Evolutionary conservation across 192 early-diverging fungal species (phyloP).

Genomic region (Coemansia sp.): DNA sequence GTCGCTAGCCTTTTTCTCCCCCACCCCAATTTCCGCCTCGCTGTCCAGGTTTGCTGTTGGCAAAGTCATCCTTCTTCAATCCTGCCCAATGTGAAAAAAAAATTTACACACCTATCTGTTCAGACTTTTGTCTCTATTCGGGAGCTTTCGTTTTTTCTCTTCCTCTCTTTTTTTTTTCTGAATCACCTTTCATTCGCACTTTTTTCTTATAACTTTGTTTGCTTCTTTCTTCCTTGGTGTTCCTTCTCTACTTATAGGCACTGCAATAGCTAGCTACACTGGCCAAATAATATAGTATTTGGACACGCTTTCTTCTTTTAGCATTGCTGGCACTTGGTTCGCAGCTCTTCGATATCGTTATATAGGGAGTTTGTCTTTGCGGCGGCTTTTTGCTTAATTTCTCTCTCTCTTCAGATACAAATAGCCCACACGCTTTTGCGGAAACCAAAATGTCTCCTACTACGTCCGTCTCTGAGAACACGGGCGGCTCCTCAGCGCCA

Average conservation of each 20-base stretch:
- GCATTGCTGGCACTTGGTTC: background rate
- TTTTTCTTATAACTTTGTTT: slow-evolving; percentile 6
- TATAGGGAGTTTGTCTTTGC: slow-evolving; percentile 8
- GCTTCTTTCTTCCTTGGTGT: slow-evolving; percentile 1
- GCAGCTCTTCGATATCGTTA: background rate
- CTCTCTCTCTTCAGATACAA: background rate
- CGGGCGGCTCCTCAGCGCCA: slow-evolving; percentile 13
- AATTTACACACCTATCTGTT: background rate
- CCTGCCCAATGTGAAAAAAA: background rate
- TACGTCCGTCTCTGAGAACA: slow-evolving; percentile 20
- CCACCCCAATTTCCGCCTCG: background rate
- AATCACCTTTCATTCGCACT: background rate
- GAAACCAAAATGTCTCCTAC: slow-evolving; percentile 32
- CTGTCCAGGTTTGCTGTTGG: background rate
- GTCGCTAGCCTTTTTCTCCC: background rate
- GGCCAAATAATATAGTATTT: background rate
- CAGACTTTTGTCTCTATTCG: background rate
- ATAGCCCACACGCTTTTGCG: slow-evolving; percentile 3
- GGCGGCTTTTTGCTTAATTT: slow-evolving; percentile 1
- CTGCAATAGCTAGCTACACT: slow-evolving; percentile 10
- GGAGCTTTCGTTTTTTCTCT: background rate
- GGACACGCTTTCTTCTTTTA: background rate
- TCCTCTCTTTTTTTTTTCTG: background rate
- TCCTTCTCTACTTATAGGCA: slow-evolving; percentile 1
- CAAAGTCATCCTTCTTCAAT: background rate